Conservation (phyloP, 176 grass and related monocot species). For the Coix lacrymajobi region DNA sequence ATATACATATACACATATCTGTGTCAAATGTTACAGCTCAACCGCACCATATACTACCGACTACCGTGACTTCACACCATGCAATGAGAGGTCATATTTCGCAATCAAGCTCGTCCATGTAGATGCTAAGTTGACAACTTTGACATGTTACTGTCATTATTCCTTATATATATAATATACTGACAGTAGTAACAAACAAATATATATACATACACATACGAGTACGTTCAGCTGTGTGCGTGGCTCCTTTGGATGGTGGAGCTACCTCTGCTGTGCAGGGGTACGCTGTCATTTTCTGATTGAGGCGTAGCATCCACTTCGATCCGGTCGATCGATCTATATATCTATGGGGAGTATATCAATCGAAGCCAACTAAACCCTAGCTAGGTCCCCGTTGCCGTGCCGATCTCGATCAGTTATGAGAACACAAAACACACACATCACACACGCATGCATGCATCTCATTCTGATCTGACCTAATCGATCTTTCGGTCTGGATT, state of each 20-base stretch:
- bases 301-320: constrained; percentile 8
- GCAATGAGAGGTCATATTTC: background rate
- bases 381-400: too few species aligned
- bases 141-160: background rate
- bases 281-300: constrained; percentile 31
- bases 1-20: background rate
- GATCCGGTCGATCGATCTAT: too few species aligned
- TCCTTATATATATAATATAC: background rate
- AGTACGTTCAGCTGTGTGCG: background rate
- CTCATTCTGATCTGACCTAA: background rate
- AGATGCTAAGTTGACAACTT: background rate
- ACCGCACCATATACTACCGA: background rate
- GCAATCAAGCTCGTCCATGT: background rate
- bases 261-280: background rate
- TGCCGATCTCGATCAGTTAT: background rate
- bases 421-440: background rate
- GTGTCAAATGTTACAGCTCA: background rate
- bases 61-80: background rate
- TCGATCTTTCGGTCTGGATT: background rate
- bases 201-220: background rate
- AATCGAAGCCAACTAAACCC: too few species aligned
- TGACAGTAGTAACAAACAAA: background rate
- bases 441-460: too few species aligned
- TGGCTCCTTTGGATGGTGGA: background rate
- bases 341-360: too few species aligned